phyloP scores from a whole-genome alignment of 129 eudicot species.

The Centaurea solstitialis region DNA sequence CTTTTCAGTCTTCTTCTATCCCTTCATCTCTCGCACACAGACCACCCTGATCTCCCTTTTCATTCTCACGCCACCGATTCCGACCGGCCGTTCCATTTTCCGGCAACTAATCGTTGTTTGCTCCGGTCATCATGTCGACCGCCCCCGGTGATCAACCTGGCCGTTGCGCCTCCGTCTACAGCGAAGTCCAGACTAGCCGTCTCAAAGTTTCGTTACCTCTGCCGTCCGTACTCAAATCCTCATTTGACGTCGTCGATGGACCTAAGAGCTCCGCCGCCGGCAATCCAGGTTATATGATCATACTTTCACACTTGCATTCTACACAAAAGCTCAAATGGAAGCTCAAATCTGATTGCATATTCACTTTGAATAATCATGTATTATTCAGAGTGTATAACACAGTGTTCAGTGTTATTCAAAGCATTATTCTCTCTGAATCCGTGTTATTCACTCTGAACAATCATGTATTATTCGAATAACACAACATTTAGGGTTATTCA shows the following conservation, averaged over 20 bases:
- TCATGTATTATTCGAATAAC: no score
- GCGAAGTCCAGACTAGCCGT: conserved; percentile 72
- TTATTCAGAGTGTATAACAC: no score
- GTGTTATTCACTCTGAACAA: no score
- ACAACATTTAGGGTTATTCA: no score
- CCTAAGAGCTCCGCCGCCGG: conserved; percentile 82
- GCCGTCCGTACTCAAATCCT: conserved; percentile 61
- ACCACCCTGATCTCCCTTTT: background rate
- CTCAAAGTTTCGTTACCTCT: conserved; percentile 58
- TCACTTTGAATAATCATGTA: no score
- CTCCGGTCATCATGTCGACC: conserved; percentile 16
- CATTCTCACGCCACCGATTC: background rate
- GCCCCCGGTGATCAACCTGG: conserved; percentile 31
- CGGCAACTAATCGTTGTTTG: background rate
- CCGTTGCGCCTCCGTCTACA: conserved; percentile 49
- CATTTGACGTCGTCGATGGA: conserved; percentile 68
- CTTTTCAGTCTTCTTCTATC: conserved; percentile 8
- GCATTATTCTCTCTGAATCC: no score
- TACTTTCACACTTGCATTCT: background rate
- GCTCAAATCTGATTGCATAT: no score
- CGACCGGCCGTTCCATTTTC: background rate
- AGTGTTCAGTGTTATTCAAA: no score
- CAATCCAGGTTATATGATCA: conserved; percentile 60
- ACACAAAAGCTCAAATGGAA: no score
- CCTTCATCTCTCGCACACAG: conserved; percentile 5